Percentiles rank a stretch among this genome's conserved stretches.
These are phyloP conservation scores for Ophiostoma australiae DNA, from an alignment of 2,329 filamentous ascomycete genomes.

Conservation along the genomic window DNA sequence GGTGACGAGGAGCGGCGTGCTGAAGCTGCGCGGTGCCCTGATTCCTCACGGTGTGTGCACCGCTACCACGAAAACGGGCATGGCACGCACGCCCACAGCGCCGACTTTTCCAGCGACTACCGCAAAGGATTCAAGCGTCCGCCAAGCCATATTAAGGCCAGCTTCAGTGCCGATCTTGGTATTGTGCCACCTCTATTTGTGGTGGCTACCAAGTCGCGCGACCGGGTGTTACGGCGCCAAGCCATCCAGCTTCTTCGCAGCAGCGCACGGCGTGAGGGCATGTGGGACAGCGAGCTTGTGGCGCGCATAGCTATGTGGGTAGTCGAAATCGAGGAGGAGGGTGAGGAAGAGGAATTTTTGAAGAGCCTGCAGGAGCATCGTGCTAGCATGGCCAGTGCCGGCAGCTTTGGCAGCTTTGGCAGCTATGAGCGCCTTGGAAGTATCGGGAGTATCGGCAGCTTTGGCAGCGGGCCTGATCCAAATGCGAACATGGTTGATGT, in stretches of 20 bases:
- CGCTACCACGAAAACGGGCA: conserved; percentile 29
- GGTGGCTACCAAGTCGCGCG: conserved; percentile 61
- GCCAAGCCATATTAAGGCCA: conserved; percentile 52
- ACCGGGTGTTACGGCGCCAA: conserved; percentile 51
- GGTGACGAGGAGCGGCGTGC: conserved; percentile 53
- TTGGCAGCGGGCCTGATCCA: neutral
- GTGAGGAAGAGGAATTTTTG: conserved; percentile 32
- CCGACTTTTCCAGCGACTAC: conserved; percentile 31
- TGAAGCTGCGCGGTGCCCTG: conserved; percentile 43
- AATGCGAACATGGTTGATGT: neutral
- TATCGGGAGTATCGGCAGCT: neutral
- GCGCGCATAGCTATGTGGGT: conserved; percentile 54
- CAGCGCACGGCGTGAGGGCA: conserved; percentile 59
- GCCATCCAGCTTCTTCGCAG: conserved; percentile 58
- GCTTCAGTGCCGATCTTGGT: conserved; percentile 60
- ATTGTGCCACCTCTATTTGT: conserved; percentile 62
- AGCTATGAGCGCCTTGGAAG: neutral
- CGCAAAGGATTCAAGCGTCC: conserved; percentile 43
- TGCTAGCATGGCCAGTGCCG: neutral
- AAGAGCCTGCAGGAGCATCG: conserved; percentile 17
- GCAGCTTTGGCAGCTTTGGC: neutral
- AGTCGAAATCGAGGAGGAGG: conserved; percentile 50
- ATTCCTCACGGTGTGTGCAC: conserved; percentile 38
- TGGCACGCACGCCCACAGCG: conserved; percentile 24
- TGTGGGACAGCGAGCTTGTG: conserved; percentile 62